phyloP scores from a whole-genome alignment of 345 rosid species.

The Ailanthus altissimus region DNA sequence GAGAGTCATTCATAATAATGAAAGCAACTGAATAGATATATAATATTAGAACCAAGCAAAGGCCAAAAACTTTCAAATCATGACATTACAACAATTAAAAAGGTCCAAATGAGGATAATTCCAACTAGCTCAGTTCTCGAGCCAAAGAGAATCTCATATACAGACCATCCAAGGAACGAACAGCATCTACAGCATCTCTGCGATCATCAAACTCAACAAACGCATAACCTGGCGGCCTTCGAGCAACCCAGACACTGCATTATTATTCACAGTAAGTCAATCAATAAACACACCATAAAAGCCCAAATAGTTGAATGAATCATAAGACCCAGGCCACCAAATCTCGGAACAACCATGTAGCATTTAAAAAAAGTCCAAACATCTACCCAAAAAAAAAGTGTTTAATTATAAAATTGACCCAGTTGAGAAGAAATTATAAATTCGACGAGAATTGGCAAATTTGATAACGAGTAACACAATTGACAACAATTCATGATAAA shows the following conservation, averaged over 20 bases:
- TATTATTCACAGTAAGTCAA: background rate
- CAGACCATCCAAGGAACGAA: slow-evolving; percentile 68
- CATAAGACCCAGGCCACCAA: too few relatives aligned
- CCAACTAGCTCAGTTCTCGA: background rate
- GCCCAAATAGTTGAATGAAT: background rate
- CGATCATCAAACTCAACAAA: slow-evolving; percentile 82
- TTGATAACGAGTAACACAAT: background rate
- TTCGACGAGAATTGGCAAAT: background rate
- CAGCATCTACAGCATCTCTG: slow-evolving; percentile 80
- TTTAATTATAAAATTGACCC: too few relatives aligned
- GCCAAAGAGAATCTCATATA: slow-evolving; percentile 1
- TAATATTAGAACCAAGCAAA: background rate
- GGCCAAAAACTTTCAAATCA: background rate
- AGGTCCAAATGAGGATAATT: background rate
- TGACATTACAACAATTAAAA: background rate
- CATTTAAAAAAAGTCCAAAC: too few relatives aligned
- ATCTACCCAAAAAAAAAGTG: too few relatives aligned
- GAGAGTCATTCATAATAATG: background rate
- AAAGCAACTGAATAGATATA: background rate
- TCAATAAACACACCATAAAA: background rate
- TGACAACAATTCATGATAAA: background rate
- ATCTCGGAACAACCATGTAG: too few relatives aligned
- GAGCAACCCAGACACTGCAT: slow-evolving; percentile 92
- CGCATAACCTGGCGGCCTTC: slow-evolving; percentile 93
- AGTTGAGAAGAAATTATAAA: too few relatives aligned